Base-by-base conservation (phyloP, 208 protist genomes). In the Leishmania amazonensis region DNA sequence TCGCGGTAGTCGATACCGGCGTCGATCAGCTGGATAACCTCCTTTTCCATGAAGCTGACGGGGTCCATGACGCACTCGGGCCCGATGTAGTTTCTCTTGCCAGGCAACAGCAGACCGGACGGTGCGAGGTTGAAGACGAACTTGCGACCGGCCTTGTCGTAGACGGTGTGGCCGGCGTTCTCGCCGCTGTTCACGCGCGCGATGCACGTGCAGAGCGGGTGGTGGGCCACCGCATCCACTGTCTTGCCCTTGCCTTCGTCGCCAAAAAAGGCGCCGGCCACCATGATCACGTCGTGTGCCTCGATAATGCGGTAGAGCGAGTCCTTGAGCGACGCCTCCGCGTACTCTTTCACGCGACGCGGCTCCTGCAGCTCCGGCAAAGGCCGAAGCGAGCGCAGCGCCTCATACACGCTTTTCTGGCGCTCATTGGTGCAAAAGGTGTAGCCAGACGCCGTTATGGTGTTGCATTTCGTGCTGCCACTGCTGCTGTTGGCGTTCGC, bases 161-260 rank as follows among this genome's bases (percentile, higher is more conserved):
- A 97, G 15, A 98, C 96, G 49, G 96, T 98, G 90, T 98, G 96
- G 21, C 96, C 96, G 53, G 96, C 96, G 79, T 98, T 98, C 88
- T 98, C 96, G 60, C 96, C 96, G 62, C 91, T 96, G 89, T 98
- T 98, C 11, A 96, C 93, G 75, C 96, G 93, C n/a, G 91, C 93
- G 76, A 98, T 93, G 81, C 88, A 94, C 47, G 89, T 96, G 83
- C 95, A 96, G 38, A 71, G 81, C 1, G 92, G 93, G 86, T 98
- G 93, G 40, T 78, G 88, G 2, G 94, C 88, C 21, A 98, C 94
- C 21, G 93, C 96, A 75, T 98, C 93, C 17, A 98, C 96, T 17
- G 96, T 97, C 87, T 98, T 98, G 80, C 96, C 96, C 73, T 98
- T 98, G 74, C 96, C 96, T 79, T 98, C 96, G 78, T 98, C 96